phyloP scores from a whole-genome alignment of 768 basidiomycete genomes.

The Amanita muscaria region DNA sequence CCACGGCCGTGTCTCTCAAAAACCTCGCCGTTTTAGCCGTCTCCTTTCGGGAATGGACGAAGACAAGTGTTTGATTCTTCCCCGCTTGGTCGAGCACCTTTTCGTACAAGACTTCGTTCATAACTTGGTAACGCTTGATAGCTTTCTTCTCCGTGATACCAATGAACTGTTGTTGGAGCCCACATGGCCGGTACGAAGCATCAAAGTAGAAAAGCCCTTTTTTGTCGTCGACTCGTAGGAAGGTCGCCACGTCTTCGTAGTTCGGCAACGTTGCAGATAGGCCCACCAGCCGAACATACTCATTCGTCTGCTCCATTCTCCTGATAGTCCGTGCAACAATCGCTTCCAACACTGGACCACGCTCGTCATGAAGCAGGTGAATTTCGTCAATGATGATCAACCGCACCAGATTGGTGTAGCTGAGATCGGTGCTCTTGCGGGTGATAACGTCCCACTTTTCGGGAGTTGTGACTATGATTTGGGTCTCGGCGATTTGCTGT shows the following conservation, averaged over 20 bases:
- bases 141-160: slow-evolving; percentile 99
- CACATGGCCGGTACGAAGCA: slow-evolving; percentile 87
- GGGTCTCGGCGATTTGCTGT: slow-evolving; percentile 91
- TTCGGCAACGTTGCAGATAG: slow-evolving; percentile 97
- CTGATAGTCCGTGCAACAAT: slow-evolving; percentile 86
- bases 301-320: slow-evolving; percentile 88
- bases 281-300: slow-evolving; percentile 90
- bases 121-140: slow-evolving; percentile 95
- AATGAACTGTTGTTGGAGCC: slow-evolving; percentile 92
- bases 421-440: slow-evolving; percentile 92
- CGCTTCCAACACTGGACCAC: slow-evolving; percentile 92
- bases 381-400: slow-evolving; percentile 98
- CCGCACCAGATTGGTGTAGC: slow-evolving; percentile 93
- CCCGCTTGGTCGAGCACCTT: slow-evolving; percentile 88
- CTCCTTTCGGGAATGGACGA: slow-evolving; percentile 98
- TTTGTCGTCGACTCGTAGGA: slow-evolving; percentile 87
- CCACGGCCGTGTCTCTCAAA: slow-evolving; percentile 89
- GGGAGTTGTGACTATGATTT: slow-evolving; percentile 97
- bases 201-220: slow-evolving; percentile 98
- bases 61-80: slow-evolving; percentile 90
- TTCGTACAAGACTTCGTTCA: slow-evolving; percentile 99
- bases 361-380: slow-evolving; percentile 94
- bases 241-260: slow-evolving; percentile 94
- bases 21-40: slow-evolving; percentile 95
- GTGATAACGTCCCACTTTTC: slow-evolving; percentile 99